Conservation (phyloP, 805 yeast genomes). For the Saccharomyces kudriavzevii region DNA sequence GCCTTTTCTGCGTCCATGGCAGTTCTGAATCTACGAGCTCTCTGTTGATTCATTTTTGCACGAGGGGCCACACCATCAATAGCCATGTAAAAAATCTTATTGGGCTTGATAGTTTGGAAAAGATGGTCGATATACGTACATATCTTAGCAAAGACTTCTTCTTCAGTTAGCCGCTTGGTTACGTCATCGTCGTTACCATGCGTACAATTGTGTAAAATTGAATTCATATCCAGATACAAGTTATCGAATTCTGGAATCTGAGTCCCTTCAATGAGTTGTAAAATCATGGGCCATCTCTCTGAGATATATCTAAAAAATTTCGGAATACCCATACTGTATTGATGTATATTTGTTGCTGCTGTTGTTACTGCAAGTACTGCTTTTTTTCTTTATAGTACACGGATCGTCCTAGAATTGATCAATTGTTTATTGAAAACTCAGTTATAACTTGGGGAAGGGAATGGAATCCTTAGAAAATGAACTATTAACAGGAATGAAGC, state of each 20-base stretch:
- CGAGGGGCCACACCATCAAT: conserved; percentile 98
- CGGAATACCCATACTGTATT: conserved; percentile 69
- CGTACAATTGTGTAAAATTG: conserved; percentile 89
- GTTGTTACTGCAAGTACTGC: not conserved
- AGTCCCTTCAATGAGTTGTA: conserved; percentile 71
- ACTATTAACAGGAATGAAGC: not conserved
- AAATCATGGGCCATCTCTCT: conserved; percentile 96
- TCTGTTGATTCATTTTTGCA: conserved; percentile 97
- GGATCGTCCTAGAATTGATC: not conserved
- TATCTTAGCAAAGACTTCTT: conserved; percentile 85
- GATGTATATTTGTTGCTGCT: not conserved
- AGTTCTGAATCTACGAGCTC: conserved; percentile 90
- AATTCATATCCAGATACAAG: conserved; percentile 93
- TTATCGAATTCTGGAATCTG: conserved; percentile 93
- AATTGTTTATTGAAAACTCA: not conserved
- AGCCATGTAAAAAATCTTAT: conserved; percentile 86
- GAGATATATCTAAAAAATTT: conserved; percentile 94
- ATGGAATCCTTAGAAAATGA: not conserved
- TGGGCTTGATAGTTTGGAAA: conserved; percentile 79
- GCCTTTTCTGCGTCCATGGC: conserved; percentile 87
- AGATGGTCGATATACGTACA: conserved; percentile 92
- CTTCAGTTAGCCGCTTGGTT: conserved; percentile 65
- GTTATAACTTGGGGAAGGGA: not conserved
- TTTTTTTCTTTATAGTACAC: not conserved
- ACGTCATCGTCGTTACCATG: conserved; percentile 67